These are phyloP conservation scores for Podospora australis DNA, from an alignment of 495 filamentous ascomycete species.

Conservation along the genomic window DNA sequence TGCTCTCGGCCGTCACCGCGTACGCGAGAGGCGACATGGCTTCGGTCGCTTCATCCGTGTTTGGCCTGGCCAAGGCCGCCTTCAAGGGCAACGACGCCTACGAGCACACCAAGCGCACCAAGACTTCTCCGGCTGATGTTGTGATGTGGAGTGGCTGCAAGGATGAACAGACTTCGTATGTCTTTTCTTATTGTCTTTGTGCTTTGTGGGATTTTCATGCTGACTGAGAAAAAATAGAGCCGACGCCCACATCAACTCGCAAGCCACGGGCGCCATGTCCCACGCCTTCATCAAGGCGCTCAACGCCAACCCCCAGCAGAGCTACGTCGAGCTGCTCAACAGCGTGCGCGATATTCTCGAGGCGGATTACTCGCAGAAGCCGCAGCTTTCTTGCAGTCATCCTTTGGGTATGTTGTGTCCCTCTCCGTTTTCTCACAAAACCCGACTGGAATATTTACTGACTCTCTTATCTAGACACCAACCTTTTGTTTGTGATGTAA, in stretches of 20 bases:
- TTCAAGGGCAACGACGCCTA: conserved; percentile 79
- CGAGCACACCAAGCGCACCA: conserved; percentile 75
- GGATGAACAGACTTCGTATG: conserved; percentile 89
- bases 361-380: conserved; percentile 88
- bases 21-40: conserved; percentile 82
- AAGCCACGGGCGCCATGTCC: conserved; percentile 96
- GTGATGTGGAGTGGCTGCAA: conserved; percentile 98
- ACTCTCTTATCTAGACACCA: conserved; percentile 27
- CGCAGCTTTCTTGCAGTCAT: conserved; percentile 93
- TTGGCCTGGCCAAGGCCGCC: conserved; percentile 81
- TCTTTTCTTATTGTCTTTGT: conserved; percentile 27
- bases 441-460: conserved; percentile 2
- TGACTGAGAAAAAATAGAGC: too few relatives aligned
- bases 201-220: conserved; percentile 1
- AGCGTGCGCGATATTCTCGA: conserved; percentile 85
- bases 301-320: conserved; percentile 91
- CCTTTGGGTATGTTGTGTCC: conserved; percentile 64
- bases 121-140: conserved; percentile 94
- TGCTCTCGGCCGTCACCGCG: conserved; percentile 73
- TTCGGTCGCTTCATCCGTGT: conserved; percentile 63
- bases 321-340: conserved; percentile 89
- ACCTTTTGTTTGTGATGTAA: conserved; percentile 45
- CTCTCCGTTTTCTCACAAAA: conserved; percentile 10
- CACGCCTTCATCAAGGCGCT: conserved; percentile 88
- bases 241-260: conserved; percentile 58